Percentiles rank a stretch among this genome's conserved stretches.
phyloP scores from a whole-genome alignment of 352 stramenopile genomes.

The Phytophthora sansomeana region DNA sequence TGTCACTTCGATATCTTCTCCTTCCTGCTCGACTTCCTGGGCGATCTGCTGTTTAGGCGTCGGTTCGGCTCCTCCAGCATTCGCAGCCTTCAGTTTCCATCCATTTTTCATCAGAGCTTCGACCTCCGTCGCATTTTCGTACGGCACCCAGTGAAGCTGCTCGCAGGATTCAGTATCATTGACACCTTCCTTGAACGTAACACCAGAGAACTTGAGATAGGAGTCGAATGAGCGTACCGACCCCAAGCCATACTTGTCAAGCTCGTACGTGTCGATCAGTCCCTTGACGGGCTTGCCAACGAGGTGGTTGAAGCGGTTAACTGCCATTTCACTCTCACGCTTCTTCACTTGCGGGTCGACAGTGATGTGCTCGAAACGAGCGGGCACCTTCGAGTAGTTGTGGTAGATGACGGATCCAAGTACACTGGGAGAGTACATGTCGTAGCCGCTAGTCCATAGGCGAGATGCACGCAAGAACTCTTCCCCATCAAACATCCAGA shows the following conservation, averaged over 20 bases:
- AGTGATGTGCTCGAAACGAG: constrained; percentile 63
- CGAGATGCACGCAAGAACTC: constrained; percentile 72
- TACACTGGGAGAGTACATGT: constrained; percentile 72
- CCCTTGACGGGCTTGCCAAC: constrained; percentile 69
- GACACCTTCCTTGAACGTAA: constrained; percentile 55
- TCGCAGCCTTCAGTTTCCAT: constrained; percentile 51
- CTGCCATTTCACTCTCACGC: constrained; percentile 57
- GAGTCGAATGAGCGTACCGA: constrained; percentile 60
- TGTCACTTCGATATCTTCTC: constrained; percentile 7
- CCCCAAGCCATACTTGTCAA: constrained; percentile 69
- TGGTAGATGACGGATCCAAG: constrained; percentile 75
- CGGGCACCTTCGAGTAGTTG: constrained; percentile 79
- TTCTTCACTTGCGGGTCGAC: constrained; percentile 54
- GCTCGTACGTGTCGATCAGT: constrained; percentile 61
- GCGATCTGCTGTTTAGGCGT: constrained; percentile 31
- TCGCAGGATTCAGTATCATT: constrained; percentile 69
- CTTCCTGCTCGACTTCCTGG: constrained; percentile 20
- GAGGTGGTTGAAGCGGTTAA: constrained; percentile 67
- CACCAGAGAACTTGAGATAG: constrained; percentile 68
- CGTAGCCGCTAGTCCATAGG: constrained; percentile 73
- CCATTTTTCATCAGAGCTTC: constrained; percentile 56
- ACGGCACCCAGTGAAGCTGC: constrained; percentile 79
- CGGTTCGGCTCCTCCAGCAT: constrained; percentile 2
- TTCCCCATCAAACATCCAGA: constrained; percentile 83
- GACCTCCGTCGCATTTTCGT: constrained; percentile 58